Conservation (phyloP, 495 filamentous ascomycete genomes). For the Hyaloscypha finlandica region DNA sequence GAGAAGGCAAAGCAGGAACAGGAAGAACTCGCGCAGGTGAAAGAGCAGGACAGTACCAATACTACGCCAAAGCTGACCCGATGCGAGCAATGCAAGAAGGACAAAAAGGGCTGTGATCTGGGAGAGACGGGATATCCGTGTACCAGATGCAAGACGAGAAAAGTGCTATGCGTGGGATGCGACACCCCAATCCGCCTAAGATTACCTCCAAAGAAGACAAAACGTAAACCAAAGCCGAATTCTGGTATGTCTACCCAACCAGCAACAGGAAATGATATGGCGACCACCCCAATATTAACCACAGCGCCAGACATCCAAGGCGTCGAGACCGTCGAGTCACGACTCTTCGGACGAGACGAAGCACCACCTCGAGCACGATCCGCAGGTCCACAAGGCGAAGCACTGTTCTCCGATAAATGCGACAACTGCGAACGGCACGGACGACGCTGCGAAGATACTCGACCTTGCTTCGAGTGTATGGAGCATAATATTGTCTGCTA, state of each 20-base stretch:
- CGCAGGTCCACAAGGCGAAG: not conserved
- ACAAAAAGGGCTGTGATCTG: not conserved
- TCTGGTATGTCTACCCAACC: too few species aligned
- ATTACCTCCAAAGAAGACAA: too few species aligned
- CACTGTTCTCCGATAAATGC: not conserved
- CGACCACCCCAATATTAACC: not conserved
- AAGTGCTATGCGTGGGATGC: not conserved
- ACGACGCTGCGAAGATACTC: not conserved
- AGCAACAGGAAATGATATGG: too few species aligned
- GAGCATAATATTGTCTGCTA: not conserved
- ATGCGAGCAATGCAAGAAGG: not conserved
- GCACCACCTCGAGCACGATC: not conserved
- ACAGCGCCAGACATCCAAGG: not conserved
- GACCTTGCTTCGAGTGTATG: not conserved
- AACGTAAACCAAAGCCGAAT: not conserved
- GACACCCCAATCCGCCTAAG: too few species aligned
- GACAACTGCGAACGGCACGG: not conserved
- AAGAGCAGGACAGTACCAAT: too few species aligned
- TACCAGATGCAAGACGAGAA: not conserved
- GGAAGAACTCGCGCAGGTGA: not conserved
- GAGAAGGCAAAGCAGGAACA: not conserved
- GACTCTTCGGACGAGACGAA: not conserved
- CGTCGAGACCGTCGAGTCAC: not conserved
- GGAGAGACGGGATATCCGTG: not conserved
- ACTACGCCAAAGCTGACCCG: not conserved